Conservation (phyloP, 495 filamentous ascomycete genomes). For the Aspergillus haitiensis region DNA sequence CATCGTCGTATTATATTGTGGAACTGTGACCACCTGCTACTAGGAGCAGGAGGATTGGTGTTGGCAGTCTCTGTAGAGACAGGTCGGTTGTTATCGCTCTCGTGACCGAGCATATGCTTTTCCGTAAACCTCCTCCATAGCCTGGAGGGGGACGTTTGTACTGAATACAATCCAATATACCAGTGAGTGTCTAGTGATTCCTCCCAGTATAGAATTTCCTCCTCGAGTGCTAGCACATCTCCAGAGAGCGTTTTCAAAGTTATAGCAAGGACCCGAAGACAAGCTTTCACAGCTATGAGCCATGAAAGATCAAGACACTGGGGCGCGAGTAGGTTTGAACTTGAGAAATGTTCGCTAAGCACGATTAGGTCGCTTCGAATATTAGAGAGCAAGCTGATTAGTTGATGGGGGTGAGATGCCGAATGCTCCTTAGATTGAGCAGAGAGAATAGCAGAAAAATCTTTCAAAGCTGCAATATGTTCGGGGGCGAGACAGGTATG, state of each 20-base stretch:
- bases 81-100: constrained; percentile 61
- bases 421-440: constrained; percentile 58
- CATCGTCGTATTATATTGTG: constrained; percentile 76
- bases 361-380: constrained; percentile 43
- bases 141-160: constrained; percentile 77
- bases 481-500: constrained; percentile 17
- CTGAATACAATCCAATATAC: constrained; percentile 70
- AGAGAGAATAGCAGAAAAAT: constrained; percentile 66
- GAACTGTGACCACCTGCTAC: constrained; percentile 65
- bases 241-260: constrained; percentile 71
- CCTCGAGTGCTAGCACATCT: constrained; percentile 73
- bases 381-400: constrained; percentile 60
- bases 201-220: constrained; percentile 93
- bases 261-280: constrained; percentile 78
- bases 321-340: constrained; percentile 23
- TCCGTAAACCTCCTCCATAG: constrained; percentile 58
- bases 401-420: constrained; percentile 50
- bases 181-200: constrained; percentile 70
- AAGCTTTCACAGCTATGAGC: constrained; percentile 83
- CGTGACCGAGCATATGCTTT: constrained; percentile 17
- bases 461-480: constrained; percentile 50
- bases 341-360: constrained; percentile 21
- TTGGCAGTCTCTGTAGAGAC: constrained; percentile 29
- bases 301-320: constrained; percentile 80
- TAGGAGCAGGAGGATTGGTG: constrained; percentile 11